These are phyloP conservation scores for Talaromyces proteolyticus DNA, from an alignment of 495 filamentous ascomycete species.

Conservation along the genomic window DNA sequence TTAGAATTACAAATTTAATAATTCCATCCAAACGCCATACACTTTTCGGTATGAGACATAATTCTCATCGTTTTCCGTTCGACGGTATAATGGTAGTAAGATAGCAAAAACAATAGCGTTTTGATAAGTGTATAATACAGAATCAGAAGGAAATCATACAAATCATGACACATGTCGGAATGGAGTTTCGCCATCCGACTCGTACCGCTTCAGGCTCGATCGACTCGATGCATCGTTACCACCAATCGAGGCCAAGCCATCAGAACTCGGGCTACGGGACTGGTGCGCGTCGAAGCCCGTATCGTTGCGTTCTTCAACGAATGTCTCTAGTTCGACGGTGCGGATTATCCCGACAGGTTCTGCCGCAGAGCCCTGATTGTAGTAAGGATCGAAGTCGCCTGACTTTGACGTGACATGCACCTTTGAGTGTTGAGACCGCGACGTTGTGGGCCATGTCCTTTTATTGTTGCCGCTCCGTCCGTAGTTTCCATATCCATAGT, in stretches of 20 bases:
- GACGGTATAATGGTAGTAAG: too few species aligned
- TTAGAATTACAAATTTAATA: too few species aligned
- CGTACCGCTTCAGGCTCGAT: background rate
- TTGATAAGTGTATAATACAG: too few species aligned
- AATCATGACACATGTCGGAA: background rate
- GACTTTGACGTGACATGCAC: background rate
- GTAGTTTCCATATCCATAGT: conserved; percentile 2
- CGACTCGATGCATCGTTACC: background rate
- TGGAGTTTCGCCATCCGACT: background rate
- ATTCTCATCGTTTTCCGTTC: too few species aligned
- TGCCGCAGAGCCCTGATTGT: background rate
- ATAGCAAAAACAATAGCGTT: too few species aligned
- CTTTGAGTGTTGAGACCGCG: background rate
- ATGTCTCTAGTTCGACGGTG: conserved; percentile 30
- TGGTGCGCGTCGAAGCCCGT: background rate
- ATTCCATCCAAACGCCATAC: too few species aligned
- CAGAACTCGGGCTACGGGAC: background rate
- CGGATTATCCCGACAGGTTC: conserved; percentile 12
- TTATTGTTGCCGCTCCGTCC: conserved; percentile 14
- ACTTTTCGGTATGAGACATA: too few species aligned
- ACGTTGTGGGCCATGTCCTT: conserved; percentile 15
- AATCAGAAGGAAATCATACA: background rate
- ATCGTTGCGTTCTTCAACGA: conserved; percentile 8
- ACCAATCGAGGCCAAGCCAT: background rate
- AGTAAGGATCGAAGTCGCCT: background rate